Evolutionary conservation across 164 flowering plant species (phyloP).

Genomic region (Taxillus chinensis): DNA sequence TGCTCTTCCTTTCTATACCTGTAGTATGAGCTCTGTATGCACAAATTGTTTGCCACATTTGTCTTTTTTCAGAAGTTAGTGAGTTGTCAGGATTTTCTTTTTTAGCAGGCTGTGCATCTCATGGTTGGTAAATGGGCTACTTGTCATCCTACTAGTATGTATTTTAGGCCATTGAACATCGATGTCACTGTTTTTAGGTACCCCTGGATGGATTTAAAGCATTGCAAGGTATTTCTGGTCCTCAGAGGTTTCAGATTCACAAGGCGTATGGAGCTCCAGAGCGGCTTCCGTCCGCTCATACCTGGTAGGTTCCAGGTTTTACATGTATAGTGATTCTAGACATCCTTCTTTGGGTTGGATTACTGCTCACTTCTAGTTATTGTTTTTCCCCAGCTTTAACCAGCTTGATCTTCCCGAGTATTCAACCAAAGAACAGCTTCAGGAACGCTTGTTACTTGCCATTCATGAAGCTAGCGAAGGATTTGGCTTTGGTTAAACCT

Average conservation of each 20-base stretch:
- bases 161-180: background rate
- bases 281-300: conserved; percentile 93
- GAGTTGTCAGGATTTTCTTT: no score
- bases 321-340: no score
- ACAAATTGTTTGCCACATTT: no score
- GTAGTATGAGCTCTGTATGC: no score
- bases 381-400: conserved; percentile 57
- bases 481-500: conserved; percentile 76
- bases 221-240: conserved; percentile 93
- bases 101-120: no score
- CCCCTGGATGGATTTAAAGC: conserved; percentile 96
- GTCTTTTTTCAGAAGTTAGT: no score
- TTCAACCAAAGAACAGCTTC: conserved; percentile 75
- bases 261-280: conserved; percentile 97
- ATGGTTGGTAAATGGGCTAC: no score
- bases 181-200: conserved; percentile 36
- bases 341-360: no score
- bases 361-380: background rate
- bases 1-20: no score
- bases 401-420: conserved; percentile 96
- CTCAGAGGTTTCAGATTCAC: conserved; percentile 95
- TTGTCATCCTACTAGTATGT: background rate
- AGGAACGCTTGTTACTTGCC: conserved; percentile 87
- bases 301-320: conserved; percentile 51
- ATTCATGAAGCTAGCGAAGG: conserved; percentile 99